Conservation (phyloP, 805 yeast species). For the Cyberlindnera maclurae region DNA sequence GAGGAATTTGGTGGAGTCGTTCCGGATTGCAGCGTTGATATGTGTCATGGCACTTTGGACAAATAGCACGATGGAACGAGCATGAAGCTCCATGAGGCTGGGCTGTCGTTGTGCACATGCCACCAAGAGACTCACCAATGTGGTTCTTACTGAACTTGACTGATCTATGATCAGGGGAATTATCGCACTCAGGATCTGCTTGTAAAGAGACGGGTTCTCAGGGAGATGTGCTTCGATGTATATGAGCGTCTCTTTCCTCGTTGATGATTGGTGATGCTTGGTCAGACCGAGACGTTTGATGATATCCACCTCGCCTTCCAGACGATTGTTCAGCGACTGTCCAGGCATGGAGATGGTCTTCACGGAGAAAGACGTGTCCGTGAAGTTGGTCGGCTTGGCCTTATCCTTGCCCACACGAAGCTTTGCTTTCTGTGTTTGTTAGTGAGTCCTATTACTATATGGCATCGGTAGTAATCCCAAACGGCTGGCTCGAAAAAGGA, state of each 20-base stretch:
- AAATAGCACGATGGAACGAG: constrained; percentile 57
- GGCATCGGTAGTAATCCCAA: too few species aligned
- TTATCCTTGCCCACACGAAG: constrained; percentile 83
- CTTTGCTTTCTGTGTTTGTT: constrained; percentile 48
- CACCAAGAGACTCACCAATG: constrained; percentile 40
- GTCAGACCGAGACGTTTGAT: constrained; percentile 59
- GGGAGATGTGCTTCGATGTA: constrained; percentile 48
- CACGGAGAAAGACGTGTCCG: constrained; percentile 81
- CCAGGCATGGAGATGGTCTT: constrained; percentile 39
- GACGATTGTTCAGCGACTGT: constrained; percentile 26
- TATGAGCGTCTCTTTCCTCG: constrained; percentile 64
- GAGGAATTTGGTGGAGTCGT: constrained; percentile 66
- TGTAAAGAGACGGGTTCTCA: constrained; percentile 43
- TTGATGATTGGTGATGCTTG: constrained; percentile 63
- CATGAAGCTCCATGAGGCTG: constrained; percentile 53
- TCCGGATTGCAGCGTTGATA: constrained; percentile 66
- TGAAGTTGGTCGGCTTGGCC: constrained; percentile 63
- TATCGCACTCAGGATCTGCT: constrained; percentile 48
- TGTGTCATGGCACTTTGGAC: constrained; percentile 93
- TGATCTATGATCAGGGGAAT: constrained; percentile 56
- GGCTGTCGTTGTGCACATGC: constrained; percentile 43
- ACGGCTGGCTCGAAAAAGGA: too few species aligned
- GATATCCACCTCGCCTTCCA: constrained; percentile 36
- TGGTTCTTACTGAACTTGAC: constrained; percentile 56
- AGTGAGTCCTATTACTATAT: too few species aligned